A percentile compares a stretch with the other conserved stretches of the same genome.
Conservation (phyloP, 768 basidiomycete species). For the Coprinopsis strossmayeri region DNA sequence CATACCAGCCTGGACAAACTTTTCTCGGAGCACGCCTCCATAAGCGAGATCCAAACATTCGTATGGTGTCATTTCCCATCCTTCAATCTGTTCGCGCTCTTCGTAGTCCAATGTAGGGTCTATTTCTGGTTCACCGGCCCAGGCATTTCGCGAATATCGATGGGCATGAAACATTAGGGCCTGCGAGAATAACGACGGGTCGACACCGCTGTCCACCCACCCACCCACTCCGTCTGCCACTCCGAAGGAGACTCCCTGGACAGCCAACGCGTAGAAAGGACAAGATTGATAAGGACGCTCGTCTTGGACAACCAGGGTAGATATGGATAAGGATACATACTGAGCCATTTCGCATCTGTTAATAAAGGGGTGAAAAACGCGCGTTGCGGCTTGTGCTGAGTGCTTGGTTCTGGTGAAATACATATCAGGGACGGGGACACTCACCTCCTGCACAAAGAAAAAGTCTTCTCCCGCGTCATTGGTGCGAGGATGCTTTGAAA, state of each 20-base stretch:
- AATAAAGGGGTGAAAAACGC: neutral
- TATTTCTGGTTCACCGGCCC: conserved; percentile 80
- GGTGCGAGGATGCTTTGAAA: conserved; percentile 32
- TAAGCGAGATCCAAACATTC: conserved; percentile 72
- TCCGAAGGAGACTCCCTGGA: conserved; percentile 70
- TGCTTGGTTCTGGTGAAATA: neutral
- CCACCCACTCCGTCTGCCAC: conserved; percentile 93
- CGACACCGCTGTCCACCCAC: conserved; percentile 78
- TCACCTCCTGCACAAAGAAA: conserved; percentile 60
- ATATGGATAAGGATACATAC: conserved; percentile 42
- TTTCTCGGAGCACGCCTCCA: conserved; percentile 63
- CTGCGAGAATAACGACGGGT: conserved; percentile 88
- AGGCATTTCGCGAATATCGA: conserved; percentile 62
- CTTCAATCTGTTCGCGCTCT: conserved; percentile 56
- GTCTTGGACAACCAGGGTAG: conserved; percentile 13
- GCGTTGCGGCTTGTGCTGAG: neutral
- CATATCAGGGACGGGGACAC: conserved; percentile 14
- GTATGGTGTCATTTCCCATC: conserved; percentile 70
- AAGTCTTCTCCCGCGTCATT: conserved; percentile 43
- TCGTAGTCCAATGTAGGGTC: conserved; percentile 74
- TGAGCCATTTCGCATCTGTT: conserved; percentile 74
- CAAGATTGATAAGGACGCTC: conserved; percentile 10
- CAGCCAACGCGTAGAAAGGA: conserved; percentile 17
- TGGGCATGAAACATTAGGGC: conserved; percentile 85
- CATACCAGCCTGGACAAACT: conserved; percentile 60